A percentile compares a stretch with the other conserved stretches of the same genome.
These are phyloP conservation scores for Microstegium vimineum DNA, from an alignment of 176 grass and related monocot species.

Conservation along the genomic window DNA sequence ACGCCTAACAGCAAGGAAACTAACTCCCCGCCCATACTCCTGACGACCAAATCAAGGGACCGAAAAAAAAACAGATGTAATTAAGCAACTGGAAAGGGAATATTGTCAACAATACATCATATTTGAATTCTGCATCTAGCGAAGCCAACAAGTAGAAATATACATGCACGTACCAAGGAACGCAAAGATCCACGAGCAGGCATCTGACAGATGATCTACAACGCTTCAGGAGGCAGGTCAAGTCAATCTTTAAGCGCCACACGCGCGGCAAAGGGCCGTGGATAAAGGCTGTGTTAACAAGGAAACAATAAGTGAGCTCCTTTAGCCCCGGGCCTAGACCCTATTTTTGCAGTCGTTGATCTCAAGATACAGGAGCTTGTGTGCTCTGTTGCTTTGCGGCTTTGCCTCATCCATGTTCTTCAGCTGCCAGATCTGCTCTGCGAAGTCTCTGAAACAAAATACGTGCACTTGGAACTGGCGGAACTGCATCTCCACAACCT, in stretches of 20 bases:
- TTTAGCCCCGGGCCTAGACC: not conserved
- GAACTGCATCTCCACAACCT: not conserved
- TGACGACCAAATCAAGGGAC: not conserved
- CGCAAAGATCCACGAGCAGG: not conserved
- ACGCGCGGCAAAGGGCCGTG: not conserved
- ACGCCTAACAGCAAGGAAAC: no score
- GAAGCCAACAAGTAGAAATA: not conserved
- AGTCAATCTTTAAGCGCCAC: not conserved
- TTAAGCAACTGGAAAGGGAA: not conserved
- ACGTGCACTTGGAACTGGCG: not conserved
- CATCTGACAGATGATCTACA: not conserved
- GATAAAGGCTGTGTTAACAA: fast-evolving
- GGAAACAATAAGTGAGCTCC: not conserved
- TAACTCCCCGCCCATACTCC: not conserved
- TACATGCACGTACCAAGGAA: not conserved
- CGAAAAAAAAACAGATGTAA: not conserved
- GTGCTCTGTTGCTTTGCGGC: no score
- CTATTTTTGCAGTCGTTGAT: not conserved
- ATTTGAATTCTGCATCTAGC: not conserved
- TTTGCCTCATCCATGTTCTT: no score
- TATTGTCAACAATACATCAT: not conserved
- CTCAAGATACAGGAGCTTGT: not conserved
- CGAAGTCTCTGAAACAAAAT: not conserved
- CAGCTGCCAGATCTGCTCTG: no score
- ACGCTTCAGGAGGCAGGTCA: not conserved